These are phyloP conservation scores for Coemansia furcata DNA, from an alignment of 192 early-diverging fungal genomes.

Conservation along the genomic window DNA sequence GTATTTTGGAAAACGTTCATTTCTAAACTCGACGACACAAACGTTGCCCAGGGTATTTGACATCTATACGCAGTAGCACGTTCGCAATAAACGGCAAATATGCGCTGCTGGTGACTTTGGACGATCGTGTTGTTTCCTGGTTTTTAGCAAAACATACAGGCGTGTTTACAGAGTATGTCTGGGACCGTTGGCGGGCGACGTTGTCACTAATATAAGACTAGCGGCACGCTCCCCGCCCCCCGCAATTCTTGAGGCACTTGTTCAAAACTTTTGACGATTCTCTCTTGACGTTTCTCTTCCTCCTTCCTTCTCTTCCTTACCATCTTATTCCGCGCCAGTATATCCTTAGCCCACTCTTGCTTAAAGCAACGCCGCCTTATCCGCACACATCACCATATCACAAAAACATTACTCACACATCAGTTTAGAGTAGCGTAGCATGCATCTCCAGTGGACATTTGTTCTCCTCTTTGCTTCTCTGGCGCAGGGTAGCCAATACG, in stretches of 20 bases:
- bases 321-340: background rate
- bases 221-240: background rate
- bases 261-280: background rate
- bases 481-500: slow-evolving; percentile 23
- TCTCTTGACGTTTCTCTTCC: background rate
- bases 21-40: background rate
- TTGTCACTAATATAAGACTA: background rate
- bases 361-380: background rate
- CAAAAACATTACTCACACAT: background rate
- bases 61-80: background rate
- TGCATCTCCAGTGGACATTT: slow-evolving; percentile 48
- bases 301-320: background rate
- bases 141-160: too few relatives aligned
- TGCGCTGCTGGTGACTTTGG: background rate
- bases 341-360: background rate
- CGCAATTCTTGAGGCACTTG: background rate
- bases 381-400: background rate
- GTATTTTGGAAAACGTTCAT: background rate
- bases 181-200: slow-evolving; percentile 4
- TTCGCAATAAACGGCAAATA: background rate
- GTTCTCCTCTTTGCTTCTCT: slow-evolving; percentile 22
- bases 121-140: background rate
- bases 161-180: background rate
- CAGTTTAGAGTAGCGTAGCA: slow-evolving; percentile 7
- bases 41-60: slow-evolving; percentile 5